phyloP scores from a whole-genome alignment of 2,329 filamentous ascomycete genomes.

The Ustilaginoidea virens region DNA sequence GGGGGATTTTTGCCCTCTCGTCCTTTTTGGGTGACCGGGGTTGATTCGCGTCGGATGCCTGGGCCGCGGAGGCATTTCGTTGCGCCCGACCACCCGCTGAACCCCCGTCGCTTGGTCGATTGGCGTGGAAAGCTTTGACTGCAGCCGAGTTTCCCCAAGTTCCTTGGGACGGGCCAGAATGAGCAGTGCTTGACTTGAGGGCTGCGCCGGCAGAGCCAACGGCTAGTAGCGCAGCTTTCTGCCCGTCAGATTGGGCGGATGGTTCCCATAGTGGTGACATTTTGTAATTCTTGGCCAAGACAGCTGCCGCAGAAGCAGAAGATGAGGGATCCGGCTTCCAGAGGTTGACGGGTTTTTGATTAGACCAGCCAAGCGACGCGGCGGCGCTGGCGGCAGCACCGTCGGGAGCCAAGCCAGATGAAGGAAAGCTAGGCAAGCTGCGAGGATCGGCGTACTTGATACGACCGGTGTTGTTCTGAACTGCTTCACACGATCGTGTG shows the following conservation, averaged over 20 bases:
- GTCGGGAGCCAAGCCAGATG: conserved; percentile 40
- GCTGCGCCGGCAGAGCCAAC: conserved; percentile 21
- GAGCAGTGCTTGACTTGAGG: conserved; percentile 9
- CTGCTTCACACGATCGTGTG: background rate
- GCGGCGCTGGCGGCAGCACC: conserved; percentile 56
- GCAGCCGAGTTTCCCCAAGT: conserved; percentile 54
- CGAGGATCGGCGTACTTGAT: conserved; percentile 58
- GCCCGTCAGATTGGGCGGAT: conserved; percentile 47
- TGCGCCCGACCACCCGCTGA: conserved; percentile 8
- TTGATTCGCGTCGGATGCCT: conserved; percentile 22
- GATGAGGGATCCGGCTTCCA: conserved; percentile 48
- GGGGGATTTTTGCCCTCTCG: conserved; percentile 10
- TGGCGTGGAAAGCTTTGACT: conserved; percentile 44
- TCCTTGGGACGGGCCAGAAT: conserved; percentile 12
- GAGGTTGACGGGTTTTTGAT: conserved; percentile 46
- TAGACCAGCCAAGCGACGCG: conserved; percentile 58
- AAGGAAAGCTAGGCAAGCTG: conserved; percentile 62
- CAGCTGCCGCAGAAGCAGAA: conserved; percentile 31
- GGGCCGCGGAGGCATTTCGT: conserved; percentile 16
- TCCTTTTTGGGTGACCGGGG: conserved; percentile 13
- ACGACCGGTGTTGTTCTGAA: conserved; percentile 18
- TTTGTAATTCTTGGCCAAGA: conserved; percentile 26
- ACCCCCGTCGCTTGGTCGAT: too few relatives aligned
- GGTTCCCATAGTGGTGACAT: conserved; percentile 43
- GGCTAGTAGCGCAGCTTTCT: conserved; percentile 61